These are phyloP conservation scores for Pseudogymnoascus sp. DNA, from an alignment of 2,329 filamentous ascomycete species.

Conservation along the genomic window DNA sequence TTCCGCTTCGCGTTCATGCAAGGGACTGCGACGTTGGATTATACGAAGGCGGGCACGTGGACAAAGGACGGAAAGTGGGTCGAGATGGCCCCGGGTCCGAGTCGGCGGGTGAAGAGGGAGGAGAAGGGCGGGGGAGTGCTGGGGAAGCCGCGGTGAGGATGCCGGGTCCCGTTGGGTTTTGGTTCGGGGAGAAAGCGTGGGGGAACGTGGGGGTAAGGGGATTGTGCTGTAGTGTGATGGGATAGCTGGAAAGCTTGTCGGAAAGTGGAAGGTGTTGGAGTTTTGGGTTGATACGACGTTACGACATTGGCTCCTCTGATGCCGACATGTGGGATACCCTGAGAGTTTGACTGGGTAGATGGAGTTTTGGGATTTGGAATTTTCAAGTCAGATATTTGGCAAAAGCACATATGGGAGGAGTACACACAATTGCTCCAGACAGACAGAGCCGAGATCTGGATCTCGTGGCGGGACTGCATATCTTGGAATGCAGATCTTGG, in stretches of 20 bases:
- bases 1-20: slow-evolving; percentile 71
- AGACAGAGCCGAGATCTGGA: not conserved
- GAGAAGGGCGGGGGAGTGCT: not conserved
- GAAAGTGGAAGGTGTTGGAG: not conserved
- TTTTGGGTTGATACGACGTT: not conserved
- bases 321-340: not conserved
- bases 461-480: not conserved
- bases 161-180: not conserved
- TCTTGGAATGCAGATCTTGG: not conserved
- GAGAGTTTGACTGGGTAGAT: not conserved
- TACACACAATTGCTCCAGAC: not conserved
- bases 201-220: not conserved
- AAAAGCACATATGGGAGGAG: not conserved
- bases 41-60: slow-evolving; percentile 71
- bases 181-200: not conserved
- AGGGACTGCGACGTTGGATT: slow-evolving; percentile 59
- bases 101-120: slow-evolving; percentile 5
- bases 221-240: no score
- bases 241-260: not conserved
- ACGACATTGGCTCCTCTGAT: slow-evolving; percentile 6
- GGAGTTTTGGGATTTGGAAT: not conserved
- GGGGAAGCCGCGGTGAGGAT: not conserved
- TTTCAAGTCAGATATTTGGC: not conserved
- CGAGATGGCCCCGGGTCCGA: slow-evolving; percentile 40
- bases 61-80: slow-evolving; percentile 56